These are phyloP conservation scores for Calonectria ilicicola DNA, from an alignment of 2,329 filamentous ascomycete genomes.

Conservation along the genomic window DNA sequence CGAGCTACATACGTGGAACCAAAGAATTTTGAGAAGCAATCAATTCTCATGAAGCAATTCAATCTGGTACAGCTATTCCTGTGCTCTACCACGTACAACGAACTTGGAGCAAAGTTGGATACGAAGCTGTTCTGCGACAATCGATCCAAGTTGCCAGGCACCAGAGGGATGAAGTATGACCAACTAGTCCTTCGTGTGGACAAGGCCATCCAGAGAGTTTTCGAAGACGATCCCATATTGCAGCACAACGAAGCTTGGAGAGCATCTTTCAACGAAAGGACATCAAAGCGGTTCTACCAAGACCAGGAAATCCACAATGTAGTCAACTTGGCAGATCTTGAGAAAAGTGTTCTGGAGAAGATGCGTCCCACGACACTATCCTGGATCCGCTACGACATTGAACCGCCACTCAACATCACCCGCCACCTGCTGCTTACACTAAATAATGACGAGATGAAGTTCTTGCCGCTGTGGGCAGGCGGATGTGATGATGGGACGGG, in stretches of 20 bases:
- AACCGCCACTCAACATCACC: slow-evolving; percentile 51
- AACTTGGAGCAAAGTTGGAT: slow-evolving; percentile 34
- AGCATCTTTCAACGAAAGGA: not conserved
- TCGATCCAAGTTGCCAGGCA: slow-evolving; percentile 1
- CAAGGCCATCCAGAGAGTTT: slow-evolving; percentile 23
- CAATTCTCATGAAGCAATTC: slow-evolving; percentile 22
- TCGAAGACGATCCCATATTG: slow-evolving; percentile 9
- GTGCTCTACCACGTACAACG: slow-evolving; percentile 52
- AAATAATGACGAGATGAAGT: slow-evolving; percentile 68
- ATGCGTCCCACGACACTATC: slow-evolving; percentile 35
- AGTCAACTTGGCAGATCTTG: slow-evolving; percentile 35
- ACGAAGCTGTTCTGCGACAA: slow-evolving; percentile 12
- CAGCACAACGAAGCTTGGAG: slow-evolving; percentile 21
- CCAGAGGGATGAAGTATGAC: not conserved
- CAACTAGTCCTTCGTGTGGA: slow-evolving; percentile 14
- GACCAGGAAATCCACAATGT: slow-evolving; percentile 12
- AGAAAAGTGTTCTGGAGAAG: slow-evolving; percentile 34
- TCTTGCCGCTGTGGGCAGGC: slow-evolving; percentile 74
- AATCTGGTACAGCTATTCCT: slow-evolving; percentile 41
- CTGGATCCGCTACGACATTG: slow-evolving; percentile 46
- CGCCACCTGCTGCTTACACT: slow-evolving; percentile 65
- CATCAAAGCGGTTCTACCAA: not conserved
- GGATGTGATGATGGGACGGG: slow-evolving; percentile 65
- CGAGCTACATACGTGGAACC: slow-evolving; percentile 52
- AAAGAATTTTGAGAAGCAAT: slow-evolving; percentile 37